Evolutionary conservation across 2,329 filamentous ascomycete species (phyloP), one percentile per base, ranked within the genome.

Genomic region (Neonectria neomacrospora): DNA sequence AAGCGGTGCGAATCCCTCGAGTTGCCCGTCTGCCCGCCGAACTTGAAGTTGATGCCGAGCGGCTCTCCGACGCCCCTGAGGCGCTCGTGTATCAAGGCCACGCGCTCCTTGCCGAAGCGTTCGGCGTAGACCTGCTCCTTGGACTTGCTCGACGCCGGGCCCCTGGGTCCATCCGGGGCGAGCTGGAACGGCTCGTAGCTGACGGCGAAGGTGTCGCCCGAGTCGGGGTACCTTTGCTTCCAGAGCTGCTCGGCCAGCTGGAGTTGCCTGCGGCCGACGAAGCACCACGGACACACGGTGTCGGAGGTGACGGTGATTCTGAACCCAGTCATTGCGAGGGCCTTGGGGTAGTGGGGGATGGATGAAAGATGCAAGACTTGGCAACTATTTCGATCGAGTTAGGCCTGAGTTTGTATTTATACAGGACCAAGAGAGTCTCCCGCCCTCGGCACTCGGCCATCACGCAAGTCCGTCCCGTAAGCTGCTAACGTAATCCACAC

Each of bases 1-100:
- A 86, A 69, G 39, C 93, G 86, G 77, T 97, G 93, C 60, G 90
- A 91, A 71, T 96, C 91, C 20, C 92, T 83, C 18, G 93, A 95
- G 72, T 90, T 91, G 51, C 94, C 94, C 6, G 88, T 88, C 67
- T 84, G 87, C 58, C 92, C 91, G 12, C 86, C 85, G 67, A 90
- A 91, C 22, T 85, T 75, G 66, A 85, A 81, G 45, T 71, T 63
- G 69, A 85, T 81, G 64, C 79, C 81, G 6, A 78, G 70, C 20
- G 72, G 60, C 3, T 68, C 63, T 16, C 80, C 82, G 2, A 75
- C 63, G 5, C 54, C 60, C 22, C 60, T 57, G 5, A 83, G 58
- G 20, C 75, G 75, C 44, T 71, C 61, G 3, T 76, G 67, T 37
- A 79, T 67, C 65, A 73, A 53, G 1, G 79, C 73, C 1, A 86